These are phyloP conservation scores for Clitopilus passeckerianus DNA, from an alignment of 768 basidiomycete genomes.

Conservation along the genomic window DNA sequence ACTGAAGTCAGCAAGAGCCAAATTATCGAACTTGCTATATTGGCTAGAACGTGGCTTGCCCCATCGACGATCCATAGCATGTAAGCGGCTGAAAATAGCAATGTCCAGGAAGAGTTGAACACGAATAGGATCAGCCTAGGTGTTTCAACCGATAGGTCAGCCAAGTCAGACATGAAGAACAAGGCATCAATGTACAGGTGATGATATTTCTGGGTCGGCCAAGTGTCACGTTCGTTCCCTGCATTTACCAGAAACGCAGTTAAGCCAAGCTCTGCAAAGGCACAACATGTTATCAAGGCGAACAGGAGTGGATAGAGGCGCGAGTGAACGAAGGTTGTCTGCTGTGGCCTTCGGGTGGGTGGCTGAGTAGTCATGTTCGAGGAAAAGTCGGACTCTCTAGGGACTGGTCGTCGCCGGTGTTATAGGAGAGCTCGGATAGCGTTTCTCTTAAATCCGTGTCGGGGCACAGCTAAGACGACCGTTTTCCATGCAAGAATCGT, in stretches of 20 bases:
- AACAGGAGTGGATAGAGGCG: slow-evolving; percentile 63
- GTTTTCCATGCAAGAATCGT: too few species aligned
- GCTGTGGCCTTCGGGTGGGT: background rate
- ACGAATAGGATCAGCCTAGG: slow-evolving; percentile 51
- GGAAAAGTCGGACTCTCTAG: background rate
- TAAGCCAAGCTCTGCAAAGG: slow-evolving; percentile 70
- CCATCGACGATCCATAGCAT: slow-evolving; percentile 68
- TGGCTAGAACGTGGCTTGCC: slow-evolving; percentile 64
- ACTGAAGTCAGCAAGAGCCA: slow-evolving; percentile 64
- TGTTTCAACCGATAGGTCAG: background rate
- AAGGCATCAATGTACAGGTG: slow-evolving; percentile 41
- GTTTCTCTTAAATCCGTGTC: too few species aligned
- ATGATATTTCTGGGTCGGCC: slow-evolving; percentile 61
- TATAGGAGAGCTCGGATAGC: too few species aligned
- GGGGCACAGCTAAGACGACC: too few species aligned
- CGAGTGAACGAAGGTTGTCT: slow-evolving; percentile 37
- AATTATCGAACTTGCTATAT: slow-evolving; percentile 69
- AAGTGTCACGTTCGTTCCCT: slow-evolving; percentile 57
- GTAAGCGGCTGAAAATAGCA: slow-evolving; percentile 64
- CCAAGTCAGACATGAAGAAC: background rate
- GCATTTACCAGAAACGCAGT: slow-evolving; percentile 69
- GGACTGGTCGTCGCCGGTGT: too few species aligned
- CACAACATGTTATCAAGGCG: slow-evolving; percentile 58
- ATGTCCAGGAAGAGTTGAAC: slow-evolving; percentile 73
- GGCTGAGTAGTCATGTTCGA: background rate